Evolutionary conservation across 495 filamentous ascomycete species (phyloP).

Genomic region (Penicillium ochrochloron): DNA sequence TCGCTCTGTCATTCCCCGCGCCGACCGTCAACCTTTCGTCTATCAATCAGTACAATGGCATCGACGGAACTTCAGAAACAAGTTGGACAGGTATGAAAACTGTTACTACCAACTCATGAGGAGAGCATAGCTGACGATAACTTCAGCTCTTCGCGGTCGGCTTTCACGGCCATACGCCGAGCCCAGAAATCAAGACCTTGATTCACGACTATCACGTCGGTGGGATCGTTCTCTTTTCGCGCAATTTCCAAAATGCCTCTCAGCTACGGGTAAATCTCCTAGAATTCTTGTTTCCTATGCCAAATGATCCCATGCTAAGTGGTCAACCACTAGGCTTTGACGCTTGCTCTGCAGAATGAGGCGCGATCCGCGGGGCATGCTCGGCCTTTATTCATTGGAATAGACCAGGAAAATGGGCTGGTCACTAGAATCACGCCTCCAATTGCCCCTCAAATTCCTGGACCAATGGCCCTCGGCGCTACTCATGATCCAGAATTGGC

Average conservation of each 20-base stretch:
- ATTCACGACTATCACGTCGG: constrained; percentile 53
- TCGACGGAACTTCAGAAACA: constrained; percentile 36
- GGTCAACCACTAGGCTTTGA: constrained; percentile 31
- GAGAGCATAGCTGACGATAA: constrained; percentile 8
- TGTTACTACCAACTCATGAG: background rate
- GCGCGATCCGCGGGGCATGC: constrained; percentile 44
- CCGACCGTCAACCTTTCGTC: background rate
- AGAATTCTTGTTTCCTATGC: background rate
- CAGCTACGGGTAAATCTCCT: constrained; percentile 43
- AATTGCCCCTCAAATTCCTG: constrained; percentile 47
- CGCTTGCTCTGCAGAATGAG: constrained; percentile 44
- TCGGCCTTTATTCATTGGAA: constrained; percentile 48
- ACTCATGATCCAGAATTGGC: constrained; percentile 44
- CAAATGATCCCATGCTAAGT: constrained; percentile 14
- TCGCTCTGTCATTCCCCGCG: constrained; percentile 14
- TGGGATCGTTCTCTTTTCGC: constrained; percentile 51
- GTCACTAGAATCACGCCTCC: constrained; percentile 51
- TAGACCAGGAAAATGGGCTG: constrained; percentile 51
- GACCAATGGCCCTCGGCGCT: constrained; percentile 48
- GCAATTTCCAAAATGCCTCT: constrained; percentile 46
- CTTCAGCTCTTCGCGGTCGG: constrained; percentile 55
- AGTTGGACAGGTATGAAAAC: constrained; percentile 38
- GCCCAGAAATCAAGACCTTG: constrained; percentile 51
- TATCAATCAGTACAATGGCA: constrained; percentile 23
- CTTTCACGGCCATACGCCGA: constrained; percentile 50